Conservation (phyloP, 2,329 filamentous ascomycete genomes). For the Chrysoporthe austroafricana region DNA sequence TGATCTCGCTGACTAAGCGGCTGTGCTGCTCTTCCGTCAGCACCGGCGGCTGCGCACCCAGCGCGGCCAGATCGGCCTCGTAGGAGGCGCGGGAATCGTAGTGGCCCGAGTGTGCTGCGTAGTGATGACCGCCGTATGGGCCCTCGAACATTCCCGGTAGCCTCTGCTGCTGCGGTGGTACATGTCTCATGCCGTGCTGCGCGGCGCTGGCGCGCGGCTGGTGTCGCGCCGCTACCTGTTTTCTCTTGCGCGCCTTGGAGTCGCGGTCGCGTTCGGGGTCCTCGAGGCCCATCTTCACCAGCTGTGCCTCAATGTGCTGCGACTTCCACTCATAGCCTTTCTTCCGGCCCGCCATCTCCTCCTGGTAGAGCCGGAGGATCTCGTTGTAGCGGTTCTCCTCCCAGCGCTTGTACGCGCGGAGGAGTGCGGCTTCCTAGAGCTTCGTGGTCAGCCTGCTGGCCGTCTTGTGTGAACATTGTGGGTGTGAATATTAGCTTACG, state of each 20-base stretch:
- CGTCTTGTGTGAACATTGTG: background rate
- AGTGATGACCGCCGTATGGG: constrained; percentile 11
- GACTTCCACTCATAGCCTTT: constrained; percentile 50
- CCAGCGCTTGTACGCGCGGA: constrained; percentile 25
- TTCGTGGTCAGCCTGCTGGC: background rate
- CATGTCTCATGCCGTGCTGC: background rate
- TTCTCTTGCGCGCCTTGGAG: constrained; percentile 47
- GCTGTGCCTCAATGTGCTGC: constrained; percentile 53
- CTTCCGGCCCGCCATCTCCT: constrained; percentile 54
- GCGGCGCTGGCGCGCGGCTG: constrained; percentile 10
- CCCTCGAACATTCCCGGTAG: constrained; percentile 19
- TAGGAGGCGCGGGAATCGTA: constrained; percentile 13
- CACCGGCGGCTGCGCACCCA: constrained; percentile 18
- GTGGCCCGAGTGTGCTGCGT: background rate
- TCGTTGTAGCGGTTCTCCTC: constrained; percentile 35
- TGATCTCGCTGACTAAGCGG: constrained; percentile 31
- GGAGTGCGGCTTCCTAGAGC: constrained; percentile 23
- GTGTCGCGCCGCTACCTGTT: constrained; percentile 30
- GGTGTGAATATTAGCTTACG: constrained; percentile 43
- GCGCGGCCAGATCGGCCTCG: constrained; percentile 19
- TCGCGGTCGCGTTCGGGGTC: constrained; percentile 48
- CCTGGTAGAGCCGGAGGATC: constrained; percentile 42
- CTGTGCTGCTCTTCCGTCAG: constrained; percentile 28
- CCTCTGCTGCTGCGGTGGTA: constrained; percentile 20
- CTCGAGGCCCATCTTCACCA: constrained; percentile 53